Conservation (phyloP, 2,329 filamentous ascomycete species). For the Aspergillus puulaauensis region DNA sequence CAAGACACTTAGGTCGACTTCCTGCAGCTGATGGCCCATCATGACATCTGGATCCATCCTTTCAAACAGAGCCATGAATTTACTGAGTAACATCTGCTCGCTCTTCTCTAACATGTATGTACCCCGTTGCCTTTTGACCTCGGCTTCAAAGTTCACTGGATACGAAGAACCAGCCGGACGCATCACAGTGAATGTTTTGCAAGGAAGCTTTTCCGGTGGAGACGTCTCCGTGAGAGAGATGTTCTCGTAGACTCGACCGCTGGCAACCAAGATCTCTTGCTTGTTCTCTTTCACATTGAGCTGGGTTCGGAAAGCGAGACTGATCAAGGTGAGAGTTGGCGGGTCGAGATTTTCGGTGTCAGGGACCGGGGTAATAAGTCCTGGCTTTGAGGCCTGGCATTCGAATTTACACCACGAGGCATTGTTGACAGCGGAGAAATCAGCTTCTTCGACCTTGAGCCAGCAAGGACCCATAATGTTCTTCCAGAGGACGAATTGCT, state of each 20-base stretch:
- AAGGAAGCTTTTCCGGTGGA: conserved; percentile 82
- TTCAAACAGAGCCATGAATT: conserved; percentile 86
- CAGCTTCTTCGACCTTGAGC: conserved; percentile 83
- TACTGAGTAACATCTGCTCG: conserved; percentile 80
- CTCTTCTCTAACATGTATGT: conserved; percentile 78
- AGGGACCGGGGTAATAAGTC: conserved; percentile 68
- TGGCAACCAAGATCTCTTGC: conserved; percentile 90
- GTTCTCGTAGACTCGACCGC: conserved; percentile 89
- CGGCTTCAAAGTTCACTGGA: conserved; percentile 80
- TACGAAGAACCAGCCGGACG: conserved; percentile 75
- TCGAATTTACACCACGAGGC: conserved; percentile 97
- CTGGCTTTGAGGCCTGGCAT: conserved; percentile 75
- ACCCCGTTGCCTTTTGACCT: conserved; percentile 72
- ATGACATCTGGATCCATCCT: conserved; percentile 90
- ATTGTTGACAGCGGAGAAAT: conserved; percentile 83
- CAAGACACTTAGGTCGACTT: conserved; percentile 90
- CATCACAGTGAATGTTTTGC: conserved; percentile 87
- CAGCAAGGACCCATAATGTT: conserved; percentile 99
- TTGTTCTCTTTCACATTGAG: conserved; percentile 93
- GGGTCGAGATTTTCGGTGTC: conserved; percentile 80
- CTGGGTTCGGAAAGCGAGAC: conserved; percentile 79
- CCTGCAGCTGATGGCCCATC: conserved; percentile 92
- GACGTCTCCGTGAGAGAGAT: conserved; percentile 84
- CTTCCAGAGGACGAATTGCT: conserved; percentile 98
- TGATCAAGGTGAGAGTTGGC: conserved; percentile 94